Conservation (phyloP, 129 eudicot species). For the Lonicera japonica region DNA sequence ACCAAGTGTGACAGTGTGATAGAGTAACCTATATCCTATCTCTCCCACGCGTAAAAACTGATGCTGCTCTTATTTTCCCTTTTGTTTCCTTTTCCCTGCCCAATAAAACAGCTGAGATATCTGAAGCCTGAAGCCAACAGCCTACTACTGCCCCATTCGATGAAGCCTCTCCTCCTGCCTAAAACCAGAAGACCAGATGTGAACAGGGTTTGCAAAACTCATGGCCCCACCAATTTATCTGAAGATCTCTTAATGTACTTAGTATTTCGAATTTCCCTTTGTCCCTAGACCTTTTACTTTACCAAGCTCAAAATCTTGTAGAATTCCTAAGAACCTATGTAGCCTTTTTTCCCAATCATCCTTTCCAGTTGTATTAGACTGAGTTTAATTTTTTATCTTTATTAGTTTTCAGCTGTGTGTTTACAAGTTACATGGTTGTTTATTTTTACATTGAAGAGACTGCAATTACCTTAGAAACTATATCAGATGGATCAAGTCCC, state of each 20-base stretch:
- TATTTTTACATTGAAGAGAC: too few relatives aligned
- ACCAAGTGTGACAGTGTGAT: slow-evolving; percentile 22
- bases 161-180: slow-evolving; percentile 69
- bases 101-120: slow-evolving; percentile 74
- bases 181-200: slow-evolving; percentile 91
- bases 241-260: slow-evolving; percentile 42
- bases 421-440: background rate
- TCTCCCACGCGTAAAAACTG: slow-evolving; percentile 38
- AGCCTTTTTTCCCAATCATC: slow-evolving; percentile 34
- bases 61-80: slow-evolving; percentile 52
- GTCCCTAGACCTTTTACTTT: slow-evolving; percentile 53
- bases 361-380: slow-evolving; percentile 7
- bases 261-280: slow-evolving; percentile 30
- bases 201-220: slow-evolving; percentile 52
- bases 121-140: slow-evolving; percentile 93
- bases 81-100: slow-evolving; percentile 69
- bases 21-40: slow-evolving; percentile 19
- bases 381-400: slow-evolving; percentile 13
- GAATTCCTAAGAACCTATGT: slow-evolving; percentile 58
- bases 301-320: slow-evolving; percentile 52
- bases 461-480: too few relatives aligned
- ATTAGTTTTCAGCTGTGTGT: slow-evolving; percentile 27
- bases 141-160: slow-evolving; percentile 51
- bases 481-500: too few relatives aligned
- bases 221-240: slow-evolving; percentile 63